Evolutionary conservation across 108 stramenopile genomes (phyloP).

Genomic region (Epithemia pelagica): DNA sequence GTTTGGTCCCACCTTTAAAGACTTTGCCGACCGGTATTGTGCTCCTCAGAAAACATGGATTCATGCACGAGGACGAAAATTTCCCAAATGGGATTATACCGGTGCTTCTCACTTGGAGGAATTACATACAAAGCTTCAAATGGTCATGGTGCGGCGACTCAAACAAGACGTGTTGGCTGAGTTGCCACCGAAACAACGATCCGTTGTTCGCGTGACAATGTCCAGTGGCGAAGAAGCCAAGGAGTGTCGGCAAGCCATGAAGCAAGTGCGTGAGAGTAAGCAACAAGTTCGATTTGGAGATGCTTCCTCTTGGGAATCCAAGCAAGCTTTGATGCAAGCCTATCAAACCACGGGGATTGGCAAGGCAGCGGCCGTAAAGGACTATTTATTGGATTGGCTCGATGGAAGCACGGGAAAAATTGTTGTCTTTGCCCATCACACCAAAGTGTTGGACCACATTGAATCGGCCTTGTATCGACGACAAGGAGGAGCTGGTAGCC

Average conservation of each 20-base stretch:
- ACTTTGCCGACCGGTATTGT: conserved; percentile 77
- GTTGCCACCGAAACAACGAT: conserved; percentile 82
- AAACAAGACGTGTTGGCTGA: conserved; percentile 81
- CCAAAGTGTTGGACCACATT: conserved; percentile 70
- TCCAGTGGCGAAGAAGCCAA: conserved; percentile 19
- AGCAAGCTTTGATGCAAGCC: conserved; percentile 71
- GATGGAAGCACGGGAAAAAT: conserved; percentile 62
- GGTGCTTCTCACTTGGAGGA: conserved; percentile 63
- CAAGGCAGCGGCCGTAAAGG: conserved; percentile 61
- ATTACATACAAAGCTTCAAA: conserved; percentile 62
- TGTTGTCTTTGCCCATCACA: conserved; percentile 90
- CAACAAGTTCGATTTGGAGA: conserved; percentile 40
- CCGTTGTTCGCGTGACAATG: conserved; percentile 48
- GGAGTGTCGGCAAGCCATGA: conserved; percentile 40
- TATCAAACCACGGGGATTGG: conserved; percentile 74
- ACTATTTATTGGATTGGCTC: conserved; percentile 71
- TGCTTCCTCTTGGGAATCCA: conserved; percentile 46
- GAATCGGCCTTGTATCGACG: conserved; percentile 43
- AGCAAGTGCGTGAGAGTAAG: conserved; percentile 30
- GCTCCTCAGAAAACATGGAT: conserved; percentile 26
- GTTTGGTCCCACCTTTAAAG: conserved; percentile 49
- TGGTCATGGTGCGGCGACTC: conserved; percentile 81
- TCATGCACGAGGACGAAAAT: conserved; percentile 16
- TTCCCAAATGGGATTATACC: conserved; percentile 69
- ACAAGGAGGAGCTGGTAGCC: conserved; percentile 45